These are phyloP conservation scores for Dichotomopilus funicola DNA, from an alignment of 2,329 filamentous ascomycete species.

Conservation along the genomic window DNA sequence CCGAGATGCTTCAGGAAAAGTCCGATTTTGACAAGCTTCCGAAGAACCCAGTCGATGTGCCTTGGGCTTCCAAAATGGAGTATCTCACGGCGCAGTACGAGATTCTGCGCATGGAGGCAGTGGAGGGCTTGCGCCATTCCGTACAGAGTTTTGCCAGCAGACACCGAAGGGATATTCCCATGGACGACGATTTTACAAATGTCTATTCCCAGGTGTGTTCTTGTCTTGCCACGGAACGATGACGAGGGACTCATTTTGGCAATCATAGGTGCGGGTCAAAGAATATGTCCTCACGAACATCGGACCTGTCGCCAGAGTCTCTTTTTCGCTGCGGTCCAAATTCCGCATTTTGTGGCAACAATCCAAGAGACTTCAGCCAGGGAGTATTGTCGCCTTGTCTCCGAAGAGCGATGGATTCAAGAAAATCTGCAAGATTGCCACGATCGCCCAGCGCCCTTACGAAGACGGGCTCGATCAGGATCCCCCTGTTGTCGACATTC, in stretches of 20 bases:
- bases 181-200: slow-evolving; percentile 51
- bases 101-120: slow-evolving; percentile 67
- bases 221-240: background rate
- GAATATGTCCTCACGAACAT: slow-evolving; percentile 57
- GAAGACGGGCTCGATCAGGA: slow-evolving; percentile 53
- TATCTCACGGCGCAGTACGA: slow-evolving; percentile 72
- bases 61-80: slow-evolving; percentile 53
- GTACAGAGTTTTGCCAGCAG: slow-evolving; percentile 48
- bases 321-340: slow-evolving; percentile 62
- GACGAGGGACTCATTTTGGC: background rate
- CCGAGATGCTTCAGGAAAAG: slow-evolving; percentile 43
- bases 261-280: slow-evolving; percentile 54
- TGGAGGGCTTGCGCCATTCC: slow-evolving; percentile 62
- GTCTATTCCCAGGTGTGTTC: slow-evolving; percentile 62
- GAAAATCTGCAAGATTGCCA: slow-evolving; percentile 60
- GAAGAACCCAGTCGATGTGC: slow-evolving; percentile 47
- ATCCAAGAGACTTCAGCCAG: slow-evolving; percentile 45
- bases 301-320: slow-evolving; percentile 60
- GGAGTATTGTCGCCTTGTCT: slow-evolving; percentile 48
- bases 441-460: slow-evolving; percentile 64
- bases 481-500: slow-evolving; percentile 68
- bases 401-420: slow-evolving; percentile 54
- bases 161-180: slow-evolving; percentile 31
- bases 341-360: slow-evolving; percentile 61
- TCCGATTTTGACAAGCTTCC: slow-evolving; percentile 31